phyloP scores from a whole-genome alignment of 345 rosid genomes.

The Ceriops decandra region DNA sequence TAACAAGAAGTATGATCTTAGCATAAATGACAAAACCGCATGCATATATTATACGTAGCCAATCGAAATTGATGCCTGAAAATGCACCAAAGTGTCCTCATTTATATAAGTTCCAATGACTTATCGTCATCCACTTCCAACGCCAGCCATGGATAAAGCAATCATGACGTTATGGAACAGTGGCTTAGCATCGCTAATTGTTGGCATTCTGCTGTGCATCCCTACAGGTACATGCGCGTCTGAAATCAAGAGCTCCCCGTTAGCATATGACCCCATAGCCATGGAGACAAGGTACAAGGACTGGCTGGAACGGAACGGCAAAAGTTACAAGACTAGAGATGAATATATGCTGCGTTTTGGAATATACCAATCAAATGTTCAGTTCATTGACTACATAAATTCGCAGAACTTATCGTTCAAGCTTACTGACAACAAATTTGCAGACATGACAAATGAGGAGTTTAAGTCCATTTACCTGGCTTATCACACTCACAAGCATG shows the following conservation, averaged over 20 bases:
- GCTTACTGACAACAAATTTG: slow-evolving; percentile 70
- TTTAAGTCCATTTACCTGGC: slow-evolving; percentile 52
- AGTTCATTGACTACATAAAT: slow-evolving; percentile 60
- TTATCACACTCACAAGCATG: slow-evolving; percentile 8
- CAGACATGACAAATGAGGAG: slow-evolving; percentile 78
- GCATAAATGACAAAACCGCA: too few species aligned
- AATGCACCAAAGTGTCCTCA: too few species aligned
- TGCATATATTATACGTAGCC: too few species aligned
- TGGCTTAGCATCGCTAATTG: slow-evolving; percentile 18
- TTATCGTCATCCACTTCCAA: background rate
- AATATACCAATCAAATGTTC: slow-evolving; percentile 59
- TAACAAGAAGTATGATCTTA: too few species aligned
- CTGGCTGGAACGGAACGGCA: slow-evolving; percentile 46
- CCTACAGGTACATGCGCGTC: slow-evolving; percentile 24
- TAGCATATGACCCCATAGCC: slow-evolving; percentile 19
- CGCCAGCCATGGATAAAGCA: slow-evolving; percentile 4
- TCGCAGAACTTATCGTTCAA: slow-evolving; percentile 54
- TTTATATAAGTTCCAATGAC: too few species aligned
- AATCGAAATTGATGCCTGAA: too few species aligned
- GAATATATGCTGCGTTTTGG: slow-evolving; percentile 58
- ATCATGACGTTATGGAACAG: slow-evolving; percentile 4
- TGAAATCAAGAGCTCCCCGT: background rate
- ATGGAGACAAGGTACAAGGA: slow-evolving; percentile 46
- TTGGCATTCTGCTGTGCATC: slow-evolving; percentile 27
- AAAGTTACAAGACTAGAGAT: slow-evolving; percentile 33